Conservation (phyloP, 371 early-diverging fungal genomes). For the Mortierella sp. region DNA sequence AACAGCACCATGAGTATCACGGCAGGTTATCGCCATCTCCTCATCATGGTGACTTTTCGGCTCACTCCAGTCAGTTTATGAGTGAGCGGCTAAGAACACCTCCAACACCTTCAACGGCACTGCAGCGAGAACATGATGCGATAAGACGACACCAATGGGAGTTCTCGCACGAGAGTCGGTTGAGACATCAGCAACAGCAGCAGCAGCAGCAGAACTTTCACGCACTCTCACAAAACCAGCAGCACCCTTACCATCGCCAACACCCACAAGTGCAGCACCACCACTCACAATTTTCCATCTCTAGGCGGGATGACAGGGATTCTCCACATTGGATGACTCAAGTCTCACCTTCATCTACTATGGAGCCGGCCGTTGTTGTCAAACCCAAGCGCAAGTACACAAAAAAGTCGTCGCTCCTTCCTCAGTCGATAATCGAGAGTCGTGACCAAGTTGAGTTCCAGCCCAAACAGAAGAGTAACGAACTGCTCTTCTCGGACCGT, state of each 20-base stretch:
- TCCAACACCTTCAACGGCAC: background rate
- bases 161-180: background rate
- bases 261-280: background rate
- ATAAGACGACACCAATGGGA: background rate
- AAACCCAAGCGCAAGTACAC: slow-evolving; percentile 36
- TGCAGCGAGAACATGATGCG: background rate
- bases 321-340: background rate
- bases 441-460: background rate
- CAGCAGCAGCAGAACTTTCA: background rate
- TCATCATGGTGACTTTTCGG: background rate
- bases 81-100: background rate
- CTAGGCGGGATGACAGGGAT: background rate
- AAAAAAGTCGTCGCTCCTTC: slow-evolving; percentile 22
- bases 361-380: slow-evolving; percentile 1
- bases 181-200: background rate
- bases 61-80: background rate
- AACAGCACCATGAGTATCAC: background rate
- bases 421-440: slow-evolving; percentile 4
- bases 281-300: background rate
- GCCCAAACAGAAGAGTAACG: slow-evolving; percentile 2
- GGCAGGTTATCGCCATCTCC: background rate
- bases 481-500: slow-evolving; percentile 35
- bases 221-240: background rate
- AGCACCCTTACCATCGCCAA: background rate
- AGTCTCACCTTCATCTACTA: background rate